Conservation (phyloP, 805 yeast genomes). For the Metschnikowia chrysomelidarum region DNA sequence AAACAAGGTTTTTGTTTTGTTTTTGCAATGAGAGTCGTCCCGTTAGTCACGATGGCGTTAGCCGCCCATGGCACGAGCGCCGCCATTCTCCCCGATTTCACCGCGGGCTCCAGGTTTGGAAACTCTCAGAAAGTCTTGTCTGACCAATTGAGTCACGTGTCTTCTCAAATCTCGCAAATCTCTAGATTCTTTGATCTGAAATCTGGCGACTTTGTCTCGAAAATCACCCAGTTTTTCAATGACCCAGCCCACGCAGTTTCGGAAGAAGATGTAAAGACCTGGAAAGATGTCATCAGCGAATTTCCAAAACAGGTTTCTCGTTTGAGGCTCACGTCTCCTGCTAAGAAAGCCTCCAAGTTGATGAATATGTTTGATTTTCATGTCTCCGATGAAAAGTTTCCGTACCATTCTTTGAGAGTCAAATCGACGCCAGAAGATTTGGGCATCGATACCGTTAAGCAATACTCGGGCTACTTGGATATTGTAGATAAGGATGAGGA, state of each 20-base stretch:
- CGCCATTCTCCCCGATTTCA: conserved; percentile 14
- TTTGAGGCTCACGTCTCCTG: conserved; percentile 50
- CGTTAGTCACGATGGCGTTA: conserved; percentile 13
- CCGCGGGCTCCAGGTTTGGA: conserved; percentile 6
- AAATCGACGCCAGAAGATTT: conserved; percentile 33
- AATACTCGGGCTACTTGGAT: conserved; percentile 84
- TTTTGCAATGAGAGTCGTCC: conserved; percentile 10
- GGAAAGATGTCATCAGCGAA: conserved; percentile 62
- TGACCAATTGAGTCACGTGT: conserved; percentile 12
- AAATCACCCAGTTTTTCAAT: conserved; percentile 51
- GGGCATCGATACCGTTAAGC: conserved; percentile 80
- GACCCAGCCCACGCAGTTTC: conserved; percentile 51
- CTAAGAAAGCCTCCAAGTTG: conserved; percentile 36
- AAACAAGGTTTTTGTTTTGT: not conserved
- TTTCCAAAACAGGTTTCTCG: conserved; percentile 57
- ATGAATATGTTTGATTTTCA: conserved; percentile 35
- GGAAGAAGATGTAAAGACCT: conserved; percentile 46
- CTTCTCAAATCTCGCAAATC: conserved; percentile 15
- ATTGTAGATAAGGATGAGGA: conserved; percentile 77
- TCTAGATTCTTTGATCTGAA: conserved; percentile 16
- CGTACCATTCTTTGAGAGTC: conserved; percentile 28
- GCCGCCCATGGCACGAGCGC: conserved; percentile 17
- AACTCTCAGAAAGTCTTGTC: conserved; percentile 14
- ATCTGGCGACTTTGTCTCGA: conserved; percentile 33
- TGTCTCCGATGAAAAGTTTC: conserved; percentile 37